These are phyloP conservation scores for Starmerella kuoi DNA, from an alignment of 805 yeast species.

Conservation along the genomic window DNA sequence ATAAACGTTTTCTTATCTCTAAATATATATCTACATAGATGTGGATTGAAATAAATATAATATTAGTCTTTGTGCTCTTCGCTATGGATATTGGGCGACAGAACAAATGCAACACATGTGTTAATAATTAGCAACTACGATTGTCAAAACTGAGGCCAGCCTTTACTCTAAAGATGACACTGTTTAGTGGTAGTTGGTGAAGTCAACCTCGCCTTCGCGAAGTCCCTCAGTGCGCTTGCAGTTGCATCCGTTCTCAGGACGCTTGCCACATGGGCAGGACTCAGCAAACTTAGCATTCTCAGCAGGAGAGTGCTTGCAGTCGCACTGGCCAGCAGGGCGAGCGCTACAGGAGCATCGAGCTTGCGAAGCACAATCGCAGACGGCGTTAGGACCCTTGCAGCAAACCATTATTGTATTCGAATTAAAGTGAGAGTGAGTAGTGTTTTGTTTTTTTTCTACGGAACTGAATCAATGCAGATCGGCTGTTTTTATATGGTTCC, in stretches of 20 bases:
- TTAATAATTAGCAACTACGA: too few species aligned
- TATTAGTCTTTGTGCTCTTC: too few species aligned
- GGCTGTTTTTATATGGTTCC: neutral
- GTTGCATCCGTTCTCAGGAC: constrained; percentile 42
- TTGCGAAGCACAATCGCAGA: constrained; percentile 47
- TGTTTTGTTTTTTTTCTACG: neutral
- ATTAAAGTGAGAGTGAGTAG: neutral
- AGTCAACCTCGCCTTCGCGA: constrained; percentile 50
- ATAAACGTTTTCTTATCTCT: too few species aligned
- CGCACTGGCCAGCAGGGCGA: constrained; percentile 46
- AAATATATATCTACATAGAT: too few species aligned
- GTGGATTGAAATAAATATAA: too few species aligned
- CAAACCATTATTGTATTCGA: constrained; percentile 28
- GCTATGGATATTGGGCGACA: too few species aligned
- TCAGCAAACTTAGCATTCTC: constrained; percentile 40
- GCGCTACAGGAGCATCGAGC: constrained; percentile 56
- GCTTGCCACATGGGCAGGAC: constrained; percentile 50
- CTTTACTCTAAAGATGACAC: too few species aligned
- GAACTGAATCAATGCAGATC: too few species aligned
- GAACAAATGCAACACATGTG: neutral
- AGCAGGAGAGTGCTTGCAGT: constrained; percentile 39
- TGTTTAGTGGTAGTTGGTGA: constrained; percentile 35
- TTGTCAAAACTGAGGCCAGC: too few species aligned
- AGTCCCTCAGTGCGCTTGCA: constrained; percentile 38
- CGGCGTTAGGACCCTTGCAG: constrained; percentile 33